These are phyloP conservation scores for Ceratobasidium sp. DNA, from an alignment of 1,284 basidiomycete genomes.

Conservation along the genomic window DNA sequence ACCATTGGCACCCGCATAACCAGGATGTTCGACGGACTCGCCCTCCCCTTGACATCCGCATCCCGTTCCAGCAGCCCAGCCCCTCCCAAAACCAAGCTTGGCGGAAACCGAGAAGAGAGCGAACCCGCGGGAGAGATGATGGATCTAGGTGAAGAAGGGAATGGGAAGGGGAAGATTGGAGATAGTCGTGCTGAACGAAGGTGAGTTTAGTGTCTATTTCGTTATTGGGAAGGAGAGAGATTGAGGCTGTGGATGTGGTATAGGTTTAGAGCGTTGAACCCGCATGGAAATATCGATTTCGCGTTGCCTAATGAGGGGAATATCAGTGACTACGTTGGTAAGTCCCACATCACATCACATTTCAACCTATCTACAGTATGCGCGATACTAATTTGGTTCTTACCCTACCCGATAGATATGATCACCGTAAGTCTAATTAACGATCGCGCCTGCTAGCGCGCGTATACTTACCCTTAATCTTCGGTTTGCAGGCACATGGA, in stretches of 20 bases:
- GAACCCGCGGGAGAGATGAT: conserved; percentile 46
- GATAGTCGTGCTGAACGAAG: conserved; percentile 54
- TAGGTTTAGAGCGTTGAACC: conserved; percentile 55
- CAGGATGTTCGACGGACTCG: conserved; percentile 52
- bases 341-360: conserved; percentile 42
- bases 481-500: conserved; percentile 54
- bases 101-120: conserved; percentile 21
- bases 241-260: background rate
- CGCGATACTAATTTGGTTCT: background rate
- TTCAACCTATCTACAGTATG: background rate
- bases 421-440: conserved; percentile 52
- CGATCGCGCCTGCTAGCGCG: background rate
- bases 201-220: conserved; percentile 45
- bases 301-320: conserved; percentile 54
- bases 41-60: conserved; percentile 24
- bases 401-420: conserved; percentile 52
- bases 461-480: conserved; percentile 4
- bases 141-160: conserved; percentile 50
- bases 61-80: conserved; percentile 48
- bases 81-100: conserved; percentile 10
- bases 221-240: background rate
- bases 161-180: conserved; percentile 42
- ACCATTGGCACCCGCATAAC: conserved; percentile 53
- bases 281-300: conserved; percentile 55
- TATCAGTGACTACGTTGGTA: conserved; percentile 54